Evolutionary conservation across 805 yeast species (phyloP).

Genomic region (Saturnispora sekii): DNA sequence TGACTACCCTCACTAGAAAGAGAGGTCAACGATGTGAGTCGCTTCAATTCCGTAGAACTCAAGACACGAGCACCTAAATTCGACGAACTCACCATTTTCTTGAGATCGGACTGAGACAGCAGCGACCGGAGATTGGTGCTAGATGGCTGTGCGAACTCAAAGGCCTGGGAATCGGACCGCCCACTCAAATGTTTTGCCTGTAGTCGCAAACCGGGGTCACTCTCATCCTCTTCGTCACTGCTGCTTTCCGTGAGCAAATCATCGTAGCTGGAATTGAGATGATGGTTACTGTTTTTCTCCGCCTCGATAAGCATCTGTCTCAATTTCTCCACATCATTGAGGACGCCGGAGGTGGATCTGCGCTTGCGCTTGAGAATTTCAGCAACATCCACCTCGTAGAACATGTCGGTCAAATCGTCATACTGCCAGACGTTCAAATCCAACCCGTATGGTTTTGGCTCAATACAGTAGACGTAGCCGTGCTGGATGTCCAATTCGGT

Average conservation of each 20-base stretch:
- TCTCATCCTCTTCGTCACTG: constrained; percentile 8
- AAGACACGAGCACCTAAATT: constrained; percentile 3
- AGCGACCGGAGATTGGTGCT: constrained; percentile 2
- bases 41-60: constrained; percentile 7
- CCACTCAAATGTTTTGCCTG: constrained; percentile 12
- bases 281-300: constrained; percentile 5
- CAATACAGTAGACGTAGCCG: constrained; percentile 28
- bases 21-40: constrained; percentile 8
- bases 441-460: constrained; percentile 31
- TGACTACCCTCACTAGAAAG: constrained; percentile 9
- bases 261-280: constrained; percentile 12
- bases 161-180: constrained; percentile 26
- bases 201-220: background rate
- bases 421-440: constrained; percentile 30
- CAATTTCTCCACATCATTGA: constrained; percentile 13
- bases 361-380: constrained; percentile 28
- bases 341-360: constrained; percentile 21
- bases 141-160: constrained; percentile 18
- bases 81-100: constrained; percentile 1
- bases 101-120: constrained; percentile 2
- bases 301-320: constrained; percentile 9
- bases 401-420: constrained; percentile 27
- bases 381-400: constrained; percentile 30
- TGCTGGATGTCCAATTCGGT: constrained; percentile 31
- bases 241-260: constrained; percentile 13